phyloP scores from a whole-genome alignment of 331 rosid genomes.

The Telfairia occidentalis region DNA sequence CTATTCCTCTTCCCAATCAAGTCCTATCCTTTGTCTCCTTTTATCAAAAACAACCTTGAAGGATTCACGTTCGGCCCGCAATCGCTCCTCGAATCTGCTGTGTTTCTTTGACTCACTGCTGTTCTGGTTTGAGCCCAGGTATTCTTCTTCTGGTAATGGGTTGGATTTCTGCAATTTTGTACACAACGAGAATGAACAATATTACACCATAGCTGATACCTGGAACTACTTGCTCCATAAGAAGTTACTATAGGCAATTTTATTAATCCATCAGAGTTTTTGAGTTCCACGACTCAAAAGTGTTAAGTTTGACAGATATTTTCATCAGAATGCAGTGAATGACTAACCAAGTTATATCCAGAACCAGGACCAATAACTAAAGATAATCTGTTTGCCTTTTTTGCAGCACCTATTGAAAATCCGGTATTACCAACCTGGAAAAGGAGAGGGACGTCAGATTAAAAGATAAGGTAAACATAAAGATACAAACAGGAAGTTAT shows the following conservation, averaged over 20 bases:
- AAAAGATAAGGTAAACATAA: background rate
- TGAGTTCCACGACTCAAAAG: background rate
- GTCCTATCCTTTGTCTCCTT: conserved; percentile 68
- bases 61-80: conserved; percentile 74
- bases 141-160: conserved; percentile 48
- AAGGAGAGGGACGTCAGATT: conserved; percentile 2
- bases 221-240: background rate
- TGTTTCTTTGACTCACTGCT: conserved; percentile 38
- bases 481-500: background rate
- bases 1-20: conserved; percentile 52
- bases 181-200: conserved; percentile 11
- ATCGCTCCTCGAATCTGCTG: conserved; percentile 49
- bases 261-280: background rate
- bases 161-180: conserved; percentile 55
- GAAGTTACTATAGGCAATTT: background rate
- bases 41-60: conserved; percentile 77
- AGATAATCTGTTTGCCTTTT: conserved; percentile 50
- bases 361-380: conserved; percentile 89
- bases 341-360: conserved; percentile 81
- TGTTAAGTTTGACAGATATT: background rate
- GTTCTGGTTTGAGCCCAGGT: conserved; percentile 12
- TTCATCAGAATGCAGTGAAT: background rate
- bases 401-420: conserved; percentile 65
- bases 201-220: background rate
- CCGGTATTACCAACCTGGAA: conserved; percentile 59